Conservation (phyloP, 805 yeast species). For the Pichia gijzeniarum region DNA sequence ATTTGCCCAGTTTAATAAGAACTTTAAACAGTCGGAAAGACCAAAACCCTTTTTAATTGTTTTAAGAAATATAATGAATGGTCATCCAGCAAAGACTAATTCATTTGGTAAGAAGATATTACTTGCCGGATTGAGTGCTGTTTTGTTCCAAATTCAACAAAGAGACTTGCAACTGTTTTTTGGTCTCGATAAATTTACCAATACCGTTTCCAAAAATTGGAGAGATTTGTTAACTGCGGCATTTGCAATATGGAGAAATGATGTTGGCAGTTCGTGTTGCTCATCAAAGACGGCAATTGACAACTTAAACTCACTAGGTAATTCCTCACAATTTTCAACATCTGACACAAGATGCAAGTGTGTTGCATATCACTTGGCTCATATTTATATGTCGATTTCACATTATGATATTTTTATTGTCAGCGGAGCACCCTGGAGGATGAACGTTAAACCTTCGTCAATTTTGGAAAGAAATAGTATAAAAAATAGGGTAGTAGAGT, state of each 20-base stretch:
- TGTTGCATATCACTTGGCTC: slow-evolving; percentile 68
- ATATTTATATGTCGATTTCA: slow-evolving; percentile 61
- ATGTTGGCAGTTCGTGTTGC: slow-evolving; percentile 34
- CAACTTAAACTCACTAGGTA: slow-evolving; percentile 21
- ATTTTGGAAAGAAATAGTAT: slow-evolving; percentile 43
- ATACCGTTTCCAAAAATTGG: slow-evolving; percentile 46
- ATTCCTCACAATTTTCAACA: slow-evolving; percentile 28
- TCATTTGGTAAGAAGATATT: slow-evolving; percentile 62
- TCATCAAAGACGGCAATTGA: slow-evolving; percentile 30
- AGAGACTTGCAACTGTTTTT: slow-evolving; percentile 54
- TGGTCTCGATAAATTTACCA: slow-evolving; percentile 35
- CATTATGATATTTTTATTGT: slow-evolving; percentile 73
- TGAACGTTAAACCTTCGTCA: slow-evolving; percentile 57
- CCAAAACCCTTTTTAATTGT: slow-evolving; percentile 47
- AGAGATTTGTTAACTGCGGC: slow-evolving; percentile 64
- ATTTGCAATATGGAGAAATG: slow-evolving; percentile 61
- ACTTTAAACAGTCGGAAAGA: slow-evolving; percentile 21
- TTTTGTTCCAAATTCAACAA: slow-evolving; percentile 69
- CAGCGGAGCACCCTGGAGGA: slow-evolving; percentile 78
- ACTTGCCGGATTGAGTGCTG: slow-evolving; percentile 59
- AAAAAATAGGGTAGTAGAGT: slow-evolving; percentile 42
- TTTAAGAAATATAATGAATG: slow-evolving; percentile 51
- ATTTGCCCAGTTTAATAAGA: slow-evolving; percentile 18
- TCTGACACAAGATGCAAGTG: slow-evolving; percentile 50
- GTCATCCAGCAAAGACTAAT: slow-evolving; percentile 40